Conservation (phyloP, 116 monocot genomes). For the Zostera marina region DNA sequence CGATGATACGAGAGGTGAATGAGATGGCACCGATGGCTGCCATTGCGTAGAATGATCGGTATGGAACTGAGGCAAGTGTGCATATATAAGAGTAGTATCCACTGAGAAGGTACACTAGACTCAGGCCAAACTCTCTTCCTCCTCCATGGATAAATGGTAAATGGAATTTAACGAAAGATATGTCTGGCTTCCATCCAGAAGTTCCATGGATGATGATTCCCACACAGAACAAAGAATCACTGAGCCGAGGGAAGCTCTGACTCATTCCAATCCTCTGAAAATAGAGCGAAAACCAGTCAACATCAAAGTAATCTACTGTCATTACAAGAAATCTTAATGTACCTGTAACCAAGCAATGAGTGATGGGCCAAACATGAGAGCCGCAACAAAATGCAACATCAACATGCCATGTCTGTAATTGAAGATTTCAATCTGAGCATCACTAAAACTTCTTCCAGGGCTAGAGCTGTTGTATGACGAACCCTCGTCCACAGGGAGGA, state of each 20-base stretch:
- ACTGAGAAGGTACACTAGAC: conserved; percentile 47
- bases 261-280: conserved; percentile 69
- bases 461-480: conserved; percentile 26
- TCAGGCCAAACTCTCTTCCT: conserved; percentile 26
- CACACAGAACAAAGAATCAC: conserved; percentile 51
- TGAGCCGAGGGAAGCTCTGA: conserved; percentile 57
- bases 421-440: conserved; percentile 68
- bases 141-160: conserved; percentile 12
- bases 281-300: background rate
- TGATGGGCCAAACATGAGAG: conserved; percentile 77
- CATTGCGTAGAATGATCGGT: conserved; percentile 50
- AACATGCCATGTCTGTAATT: conserved; percentile 64
- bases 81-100: conserved; percentile 58
- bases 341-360: conserved; percentile 92
- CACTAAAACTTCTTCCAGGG: conserved; percentile 48
- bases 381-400: conserved; percentile 70
- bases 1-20: conserved; percentile 20
- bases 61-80: conserved; percentile 43
- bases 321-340: background rate
- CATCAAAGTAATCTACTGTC: background rate
- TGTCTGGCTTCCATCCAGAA: conserved; percentile 44
- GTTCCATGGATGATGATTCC: conserved; percentile 74
- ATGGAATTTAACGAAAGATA: conserved; percentile 21
- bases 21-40: conserved; percentile 46
- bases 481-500: conserved; percentile 46